Conservation (phyloP, 2,329 filamentous ascomycete species). For the Elsinoe australis region DNA sequence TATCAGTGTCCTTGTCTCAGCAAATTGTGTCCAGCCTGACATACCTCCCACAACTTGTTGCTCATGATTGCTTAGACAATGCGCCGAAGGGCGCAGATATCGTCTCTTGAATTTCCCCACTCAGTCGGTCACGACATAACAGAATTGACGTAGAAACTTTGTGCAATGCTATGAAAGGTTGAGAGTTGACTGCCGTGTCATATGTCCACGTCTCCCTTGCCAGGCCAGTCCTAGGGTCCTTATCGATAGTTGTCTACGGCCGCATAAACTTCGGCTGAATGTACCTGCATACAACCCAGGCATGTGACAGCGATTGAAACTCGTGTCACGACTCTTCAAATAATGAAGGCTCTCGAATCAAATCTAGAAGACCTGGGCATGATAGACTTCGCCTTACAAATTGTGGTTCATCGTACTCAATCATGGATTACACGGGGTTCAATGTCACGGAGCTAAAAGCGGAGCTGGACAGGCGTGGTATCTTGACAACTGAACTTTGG, state of each 20-base stretch:
- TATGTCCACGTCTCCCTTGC: constrained; percentile 7
- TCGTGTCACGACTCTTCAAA: constrained; percentile 1
- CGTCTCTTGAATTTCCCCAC: neutral
- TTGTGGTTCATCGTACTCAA: too few relatives aligned
- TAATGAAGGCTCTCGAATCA: constrained; percentile 14
- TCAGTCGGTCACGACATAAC: too few relatives aligned
- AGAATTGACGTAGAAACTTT: neutral
- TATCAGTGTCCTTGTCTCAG: neutral
- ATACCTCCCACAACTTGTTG: constrained; percentile 77
- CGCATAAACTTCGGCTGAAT: constrained; percentile 12
- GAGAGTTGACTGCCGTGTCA: neutral
- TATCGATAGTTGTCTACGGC: constrained; percentile 15
- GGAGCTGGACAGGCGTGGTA: too few relatives aligned
- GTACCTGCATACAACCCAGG: neutral
- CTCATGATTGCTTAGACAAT: constrained; percentile 33
- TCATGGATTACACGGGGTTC: too few relatives aligned
- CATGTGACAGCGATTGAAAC: neutral
- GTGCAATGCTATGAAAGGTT: neutral
- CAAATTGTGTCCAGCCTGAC: neutral
- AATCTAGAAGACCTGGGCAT: too few relatives aligned
- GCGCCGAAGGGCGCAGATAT: neutral
- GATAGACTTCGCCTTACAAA: too few relatives aligned
- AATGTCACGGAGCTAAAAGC: too few relatives aligned
- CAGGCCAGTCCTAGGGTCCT: neutral
- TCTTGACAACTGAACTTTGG: too few relatives aligned